These are phyloP conservation scores for Cytospora piceicola DNA, from an alignment of 2,329 filamentous ascomycete genomes.

Conservation along the genomic window DNA sequence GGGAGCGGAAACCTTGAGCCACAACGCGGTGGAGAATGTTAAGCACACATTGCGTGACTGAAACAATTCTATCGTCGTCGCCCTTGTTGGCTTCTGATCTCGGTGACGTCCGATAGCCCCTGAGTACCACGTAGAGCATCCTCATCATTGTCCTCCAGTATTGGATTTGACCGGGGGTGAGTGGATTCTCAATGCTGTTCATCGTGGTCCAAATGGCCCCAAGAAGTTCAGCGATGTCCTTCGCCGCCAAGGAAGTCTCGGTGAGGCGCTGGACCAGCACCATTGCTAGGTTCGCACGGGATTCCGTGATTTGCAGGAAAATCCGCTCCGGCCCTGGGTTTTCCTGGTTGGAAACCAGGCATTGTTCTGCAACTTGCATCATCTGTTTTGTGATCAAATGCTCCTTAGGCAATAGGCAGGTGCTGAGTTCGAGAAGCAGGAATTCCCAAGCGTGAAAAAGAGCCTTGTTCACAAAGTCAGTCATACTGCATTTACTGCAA, in stretches of 20 bases:
- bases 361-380: constrained; percentile 74
- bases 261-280: constrained; percentile 81
- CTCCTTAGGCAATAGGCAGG: constrained; percentile 56
- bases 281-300: constrained; percentile 79
- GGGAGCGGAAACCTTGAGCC: constrained; percentile 77
- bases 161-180: constrained; percentile 55
- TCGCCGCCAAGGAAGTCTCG: constrained; percentile 54
- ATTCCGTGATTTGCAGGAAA: constrained; percentile 77
- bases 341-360: constrained; percentile 76
- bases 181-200: constrained; percentile 58
- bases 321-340: constrained; percentile 75
- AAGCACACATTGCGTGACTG: constrained; percentile 66
- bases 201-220: constrained; percentile 56
- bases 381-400: constrained; percentile 68
- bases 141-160: constrained; percentile 87
- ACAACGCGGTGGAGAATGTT: constrained; percentile 82
- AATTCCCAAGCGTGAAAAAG: constrained; percentile 91
- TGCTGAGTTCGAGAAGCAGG: constrained; percentile 80
- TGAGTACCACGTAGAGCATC: constrained; percentile 81
- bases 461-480: constrained; percentile 51
- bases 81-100: constrained; percentile 38
- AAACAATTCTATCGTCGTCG: constrained; percentile 45
- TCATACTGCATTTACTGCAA: background rate
- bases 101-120: constrained; percentile 58
- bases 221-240: constrained; percentile 57